These are phyloP conservation scores for Cutaneotrichosporon mucoides DNA, from an alignment of 1,284 basidiomycete genomes.

Conservation along the genomic window DNA sequence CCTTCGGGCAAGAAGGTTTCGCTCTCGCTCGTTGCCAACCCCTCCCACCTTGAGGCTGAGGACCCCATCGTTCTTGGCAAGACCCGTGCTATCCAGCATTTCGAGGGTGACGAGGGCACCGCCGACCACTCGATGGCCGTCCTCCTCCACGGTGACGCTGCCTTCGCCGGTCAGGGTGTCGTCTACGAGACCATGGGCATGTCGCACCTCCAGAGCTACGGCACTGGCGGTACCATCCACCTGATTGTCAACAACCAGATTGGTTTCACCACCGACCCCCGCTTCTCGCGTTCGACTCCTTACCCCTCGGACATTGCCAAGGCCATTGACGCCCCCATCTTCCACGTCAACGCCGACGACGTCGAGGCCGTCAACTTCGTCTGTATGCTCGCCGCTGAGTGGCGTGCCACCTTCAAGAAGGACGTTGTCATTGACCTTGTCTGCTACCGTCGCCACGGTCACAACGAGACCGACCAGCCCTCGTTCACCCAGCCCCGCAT, in stretches of 20 bases:
- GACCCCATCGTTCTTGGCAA: slow-evolving; percentile 98
- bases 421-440: slow-evolving; percentile 98
- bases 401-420: slow-evolving; percentile 97
- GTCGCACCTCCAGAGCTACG: slow-evolving; percentile 90
- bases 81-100: slow-evolving; percentile 93
- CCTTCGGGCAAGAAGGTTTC: slow-evolving; percentile 98
- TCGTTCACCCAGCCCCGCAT: slow-evolving; percentile 98
- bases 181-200: slow-evolving; percentile 99
- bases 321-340: slow-evolving; percentile 96
- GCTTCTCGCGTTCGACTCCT: slow-evolving; percentile 94
- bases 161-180: slow-evolving; percentile 96
- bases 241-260: slow-evolving; percentile 99
- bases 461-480: slow-evolving; percentile 99
- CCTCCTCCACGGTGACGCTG: slow-evolving; percentile 95
- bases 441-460: slow-evolving; percentile 97
- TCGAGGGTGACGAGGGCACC: slow-evolving; percentile 76
- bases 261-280: slow-evolving; percentile 98
- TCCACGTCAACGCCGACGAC: slow-evolving; percentile 99
- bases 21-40: slow-evolving; percentile 96
- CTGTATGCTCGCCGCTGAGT: slow-evolving; percentile 96
- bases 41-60: slow-evolving; percentile 80
- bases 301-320: slow-evolving; percentile 99
- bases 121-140: slow-evolving; percentile 87
- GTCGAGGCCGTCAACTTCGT: slow-evolving; percentile 98
- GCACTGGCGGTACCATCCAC: slow-evolving; percentile 97